phyloP scores from a whole-genome alignment of 2,329 filamentous ascomycete genomes.

The Colletotrichum sp. region DNA sequence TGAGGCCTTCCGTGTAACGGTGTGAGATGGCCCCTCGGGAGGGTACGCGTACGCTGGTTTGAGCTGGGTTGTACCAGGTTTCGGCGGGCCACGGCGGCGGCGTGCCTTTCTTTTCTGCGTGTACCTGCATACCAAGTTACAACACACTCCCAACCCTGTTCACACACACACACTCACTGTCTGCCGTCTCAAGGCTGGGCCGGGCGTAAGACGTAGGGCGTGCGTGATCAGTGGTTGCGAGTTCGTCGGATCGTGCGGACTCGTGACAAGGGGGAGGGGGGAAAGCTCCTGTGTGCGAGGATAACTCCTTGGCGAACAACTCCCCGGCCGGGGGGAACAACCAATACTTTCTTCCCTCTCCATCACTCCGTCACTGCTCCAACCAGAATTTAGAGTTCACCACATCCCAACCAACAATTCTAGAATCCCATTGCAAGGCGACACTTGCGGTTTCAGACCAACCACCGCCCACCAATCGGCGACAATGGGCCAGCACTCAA shows the following conservation, averaged over 20 bases:
- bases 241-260: neutral
- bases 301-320: neutral
- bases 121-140: neutral
- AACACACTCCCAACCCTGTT: neutral
- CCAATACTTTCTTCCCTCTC: neutral
- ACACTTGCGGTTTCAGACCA: neutral
- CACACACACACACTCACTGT: neutral
- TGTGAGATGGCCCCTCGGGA: neutral
- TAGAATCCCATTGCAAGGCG: neutral
- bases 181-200: neutral
- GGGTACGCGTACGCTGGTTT: neutral
- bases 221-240: neutral
- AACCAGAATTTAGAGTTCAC: neutral
- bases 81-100: neutral
- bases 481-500: neutral
- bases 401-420: neutral
- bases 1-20: neutral
- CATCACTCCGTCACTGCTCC: neutral
- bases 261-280: neutral
- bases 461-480: neutral
- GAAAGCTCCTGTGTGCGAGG: neutral
- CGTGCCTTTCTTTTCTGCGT: neutral
- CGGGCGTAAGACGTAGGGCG: neutral
- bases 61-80: neutral
- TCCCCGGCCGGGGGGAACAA: neutral